Conservation (phyloP, 345 rosid species). For the Odontarrhena argentea region DNA sequence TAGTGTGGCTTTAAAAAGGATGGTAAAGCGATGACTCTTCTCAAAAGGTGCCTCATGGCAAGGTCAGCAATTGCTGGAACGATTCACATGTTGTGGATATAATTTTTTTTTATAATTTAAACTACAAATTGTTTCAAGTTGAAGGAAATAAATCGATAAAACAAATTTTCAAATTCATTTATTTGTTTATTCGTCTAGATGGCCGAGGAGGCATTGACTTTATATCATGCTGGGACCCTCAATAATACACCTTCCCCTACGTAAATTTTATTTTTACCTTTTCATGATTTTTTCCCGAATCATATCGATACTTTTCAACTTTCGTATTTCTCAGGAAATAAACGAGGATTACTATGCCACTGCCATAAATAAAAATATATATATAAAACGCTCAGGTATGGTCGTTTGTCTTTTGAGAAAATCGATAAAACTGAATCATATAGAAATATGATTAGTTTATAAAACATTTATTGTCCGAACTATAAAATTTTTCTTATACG, state of each 20-base stretch:
- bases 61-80: constrained; percentile 41
- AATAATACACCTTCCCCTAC: constrained; percentile 37
- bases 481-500: no score
- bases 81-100: constrained; percentile 36
- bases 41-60: constrained; percentile 26
- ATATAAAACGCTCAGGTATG: no score
- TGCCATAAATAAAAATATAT: no score
- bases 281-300: neutral
- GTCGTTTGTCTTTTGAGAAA: no score
- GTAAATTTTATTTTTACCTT: constrained; percentile 5
- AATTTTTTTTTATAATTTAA: neutral
- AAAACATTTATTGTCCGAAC: no score
- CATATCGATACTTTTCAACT: neutral
- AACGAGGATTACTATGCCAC: no score
- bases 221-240: constrained; percentile 32
- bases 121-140: constrained; percentile 15
- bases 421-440: no score
- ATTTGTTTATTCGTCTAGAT: constrained; percentile 11
- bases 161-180: neutral
- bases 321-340: no score
- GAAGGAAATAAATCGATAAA: no score
- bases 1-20: constrained; percentile 25
- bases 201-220: constrained; percentile 35
- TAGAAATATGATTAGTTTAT: no score
- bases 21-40: constrained; percentile 37